Evolutionary conservation across 768 basidiomycete genomes (phyloP).

Genomic region (Pholiota molesta): DNA sequence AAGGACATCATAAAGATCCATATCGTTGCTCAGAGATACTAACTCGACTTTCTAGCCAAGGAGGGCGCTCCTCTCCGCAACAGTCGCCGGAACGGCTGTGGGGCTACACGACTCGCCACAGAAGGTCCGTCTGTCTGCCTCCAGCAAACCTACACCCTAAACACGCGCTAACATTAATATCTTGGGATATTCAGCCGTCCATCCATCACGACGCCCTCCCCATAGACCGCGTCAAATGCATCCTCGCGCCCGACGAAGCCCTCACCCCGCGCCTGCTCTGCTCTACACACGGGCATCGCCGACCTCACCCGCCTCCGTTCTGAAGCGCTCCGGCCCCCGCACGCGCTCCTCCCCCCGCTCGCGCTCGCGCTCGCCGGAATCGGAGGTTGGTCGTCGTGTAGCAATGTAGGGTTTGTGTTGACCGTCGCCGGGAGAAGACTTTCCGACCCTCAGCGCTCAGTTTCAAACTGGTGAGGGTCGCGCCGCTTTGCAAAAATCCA

Average conservation of each 20-base stretch:
- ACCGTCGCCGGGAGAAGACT: no score
- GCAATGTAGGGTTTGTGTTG: no score
- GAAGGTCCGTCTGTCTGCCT: constrained; percentile 28
- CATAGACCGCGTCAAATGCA: constrained; percentile 81
- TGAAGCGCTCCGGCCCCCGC: constrained; percentile 73
- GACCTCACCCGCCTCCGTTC: constrained; percentile 86
- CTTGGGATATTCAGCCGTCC: constrained; percentile 78
- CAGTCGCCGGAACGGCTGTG: constrained; percentile 33
- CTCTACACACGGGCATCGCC: constrained; percentile 87
- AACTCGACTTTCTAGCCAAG: constrained; percentile 29
- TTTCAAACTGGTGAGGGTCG: no score
- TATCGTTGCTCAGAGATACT: not conserved
- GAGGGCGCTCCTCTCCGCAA: constrained; percentile 36
- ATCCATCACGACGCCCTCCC: constrained; percentile 72
- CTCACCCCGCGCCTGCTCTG: constrained; percentile 89
- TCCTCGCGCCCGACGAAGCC: constrained; percentile 79
- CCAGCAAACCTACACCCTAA: not conserved
- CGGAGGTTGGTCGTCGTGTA: no score
- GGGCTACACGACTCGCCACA: constrained; percentile 35
- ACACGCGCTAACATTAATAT: no score
- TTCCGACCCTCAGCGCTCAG: no score
- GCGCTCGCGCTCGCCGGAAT: constrained; percentile 70
- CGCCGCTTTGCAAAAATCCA: no score
- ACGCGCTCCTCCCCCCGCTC: constrained; percentile 75
- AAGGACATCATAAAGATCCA: constrained; percentile 2